Conservation (phyloP, 75 land plant species). For the Isoetes taiwanensis region DNA sequence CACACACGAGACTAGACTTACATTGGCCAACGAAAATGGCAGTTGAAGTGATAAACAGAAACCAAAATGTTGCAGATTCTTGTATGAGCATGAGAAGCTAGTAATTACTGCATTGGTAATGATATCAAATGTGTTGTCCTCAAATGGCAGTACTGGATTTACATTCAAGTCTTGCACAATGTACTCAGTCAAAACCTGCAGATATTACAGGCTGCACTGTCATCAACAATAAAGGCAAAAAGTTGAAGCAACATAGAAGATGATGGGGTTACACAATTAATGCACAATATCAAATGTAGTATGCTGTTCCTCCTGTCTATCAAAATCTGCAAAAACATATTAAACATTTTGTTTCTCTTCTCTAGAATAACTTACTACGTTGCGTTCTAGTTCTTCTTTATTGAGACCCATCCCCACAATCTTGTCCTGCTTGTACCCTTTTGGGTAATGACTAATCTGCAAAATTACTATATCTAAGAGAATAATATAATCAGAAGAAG, state of each 20-base stretch:
- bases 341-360: no score
- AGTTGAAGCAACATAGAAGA: no score
- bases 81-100: no score
- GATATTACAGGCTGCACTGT: neutral
- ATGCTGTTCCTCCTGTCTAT: neutral
- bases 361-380: conserved; percentile 50
- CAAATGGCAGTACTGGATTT: conserved; percentile 76
- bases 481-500: neutral
- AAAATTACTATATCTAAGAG: no score
- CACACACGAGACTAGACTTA: no score
- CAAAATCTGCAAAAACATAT: no score
- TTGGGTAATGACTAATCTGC: conserved; percentile 91
- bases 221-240: no score
- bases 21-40: no score
- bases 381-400: conserved; percentile 80
- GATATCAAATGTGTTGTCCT: conserved; percentile 74
- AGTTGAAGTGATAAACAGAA: no score
- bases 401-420: conserved; percentile 92
- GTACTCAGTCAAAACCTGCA: conserved; percentile 82
- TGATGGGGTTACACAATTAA: neutral
- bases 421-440: conserved; percentile 72
- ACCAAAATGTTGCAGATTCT: no score
- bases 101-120: conserved; percentile 95
- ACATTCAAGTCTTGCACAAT: conserved; percentile 81
- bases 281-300: neutral